phyloP scores from a whole-genome alignment of 2,329 filamentous ascomycete species.

The Elsinoe australis region DNA sequence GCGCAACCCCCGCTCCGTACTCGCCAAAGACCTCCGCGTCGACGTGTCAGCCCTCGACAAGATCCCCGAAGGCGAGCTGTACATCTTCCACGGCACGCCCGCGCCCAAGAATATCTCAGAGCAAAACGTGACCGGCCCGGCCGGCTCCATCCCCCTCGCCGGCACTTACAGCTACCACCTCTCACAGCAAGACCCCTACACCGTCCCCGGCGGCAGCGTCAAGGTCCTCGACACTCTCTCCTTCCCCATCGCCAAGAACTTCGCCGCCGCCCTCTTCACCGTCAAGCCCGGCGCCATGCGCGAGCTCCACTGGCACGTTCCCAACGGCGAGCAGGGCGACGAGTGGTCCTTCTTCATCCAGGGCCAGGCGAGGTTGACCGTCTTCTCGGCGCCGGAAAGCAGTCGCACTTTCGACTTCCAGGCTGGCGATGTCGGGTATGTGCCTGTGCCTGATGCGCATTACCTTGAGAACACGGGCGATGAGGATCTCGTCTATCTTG shows the following conservation, averaged over 20 bases:
- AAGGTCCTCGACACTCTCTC: slow-evolving; percentile 52
- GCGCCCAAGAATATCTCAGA: slow-evolving; percentile 32
- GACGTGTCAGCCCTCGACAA: slow-evolving; percentile 32
- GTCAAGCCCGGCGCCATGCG: slow-evolving; percentile 57
- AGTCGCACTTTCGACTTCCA: slow-evolving; percentile 53
- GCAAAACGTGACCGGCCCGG: slow-evolving; percentile 40
- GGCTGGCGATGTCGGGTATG: slow-evolving; percentile 53
- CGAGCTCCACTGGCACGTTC: slow-evolving; percentile 57
- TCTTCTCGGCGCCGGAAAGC: slow-evolving; percentile 46
- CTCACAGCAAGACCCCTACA: slow-evolving; percentile 42
- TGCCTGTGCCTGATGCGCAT: slow-evolving; percentile 48
- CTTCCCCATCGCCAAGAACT: slow-evolving; percentile 50
- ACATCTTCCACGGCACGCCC: slow-evolving; percentile 38
- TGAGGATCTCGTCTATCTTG: slow-evolving; percentile 52
- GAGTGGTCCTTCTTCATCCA: slow-evolving; percentile 56
- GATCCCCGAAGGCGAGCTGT: slow-evolving; percentile 34
- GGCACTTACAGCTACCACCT: slow-evolving; percentile 38
- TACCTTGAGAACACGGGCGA: slow-evolving; percentile 56
- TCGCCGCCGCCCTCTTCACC: slow-evolving; percentile 51
- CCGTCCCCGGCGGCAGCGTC: slow-evolving; percentile 49
- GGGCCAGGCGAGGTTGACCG: slow-evolving; percentile 50
- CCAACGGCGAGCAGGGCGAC: slow-evolving; percentile 36
- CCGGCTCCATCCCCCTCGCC: slow-evolving; percentile 28
- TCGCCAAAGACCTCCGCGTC: slow-evolving; percentile 39
- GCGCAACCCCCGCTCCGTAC: slow-evolving; percentile 35